Percentiles rank a stretch among this genome's conserved stretches.
Conservation (phyloP, 1,284 basidiomycete genomes). For the Chondrostereum purpureum region DNA sequence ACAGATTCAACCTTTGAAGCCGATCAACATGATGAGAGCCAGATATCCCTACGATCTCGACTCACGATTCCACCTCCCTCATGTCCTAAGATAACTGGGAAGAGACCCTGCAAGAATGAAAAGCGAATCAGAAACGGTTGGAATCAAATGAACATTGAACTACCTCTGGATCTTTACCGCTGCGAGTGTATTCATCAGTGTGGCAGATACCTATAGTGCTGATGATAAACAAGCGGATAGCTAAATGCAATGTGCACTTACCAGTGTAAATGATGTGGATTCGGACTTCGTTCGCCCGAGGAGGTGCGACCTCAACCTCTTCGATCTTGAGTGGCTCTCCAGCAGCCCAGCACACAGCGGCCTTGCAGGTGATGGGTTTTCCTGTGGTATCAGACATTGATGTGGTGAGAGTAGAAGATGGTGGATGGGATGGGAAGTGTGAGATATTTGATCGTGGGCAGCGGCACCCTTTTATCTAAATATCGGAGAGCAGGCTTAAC, state of each 20-base stretch:
- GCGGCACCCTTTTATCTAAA: too few species aligned
- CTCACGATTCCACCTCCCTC: constrained; percentile 82
- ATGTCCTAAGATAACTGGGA: constrained; percentile 93
- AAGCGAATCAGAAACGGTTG: constrained; percentile 1
- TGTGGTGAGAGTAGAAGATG: constrained; percentile 5
- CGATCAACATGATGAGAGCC: too few species aligned
- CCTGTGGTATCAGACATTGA: constrained; percentile 65
- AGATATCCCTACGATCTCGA: too few species aligned
- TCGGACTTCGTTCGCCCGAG: constrained; percentile 85
- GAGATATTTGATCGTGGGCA: neutral
- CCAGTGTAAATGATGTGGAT: constrained; percentile 89
- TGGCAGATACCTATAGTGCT: constrained; percentile 82
- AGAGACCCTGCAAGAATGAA: constrained; percentile 58
- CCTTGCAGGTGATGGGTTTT: constrained; percentile 86
- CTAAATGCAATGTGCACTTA: constrained; percentile 25
- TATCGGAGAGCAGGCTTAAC: too few species aligned
- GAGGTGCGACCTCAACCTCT: constrained; percentile 90
- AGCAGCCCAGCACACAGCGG: constrained; percentile 95
- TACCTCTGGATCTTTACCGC: constrained; percentile 93
- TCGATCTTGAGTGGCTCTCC: constrained; percentile 87
- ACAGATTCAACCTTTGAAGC: constrained; percentile 92
- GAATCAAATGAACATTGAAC: constrained; percentile 8
- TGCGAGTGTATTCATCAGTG: constrained; percentile 96
- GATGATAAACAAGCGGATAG: constrained; percentile 8
- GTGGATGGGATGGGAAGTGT: constrained; percentile 10